Conservation (phyloP, 805 yeast genomes). For the Candida anglica region DNA sequence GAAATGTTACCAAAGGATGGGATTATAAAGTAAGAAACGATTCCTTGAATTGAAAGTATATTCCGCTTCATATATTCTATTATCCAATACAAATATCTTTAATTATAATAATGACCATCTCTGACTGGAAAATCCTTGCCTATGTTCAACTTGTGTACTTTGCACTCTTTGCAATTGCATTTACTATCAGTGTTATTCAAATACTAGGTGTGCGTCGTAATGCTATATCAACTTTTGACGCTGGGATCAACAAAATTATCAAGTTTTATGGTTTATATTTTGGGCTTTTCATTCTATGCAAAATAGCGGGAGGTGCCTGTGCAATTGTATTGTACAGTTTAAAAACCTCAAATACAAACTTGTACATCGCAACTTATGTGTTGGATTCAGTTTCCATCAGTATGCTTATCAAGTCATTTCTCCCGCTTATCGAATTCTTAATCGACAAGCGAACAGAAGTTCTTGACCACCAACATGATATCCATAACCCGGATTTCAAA, state of each 20-base stretch:
- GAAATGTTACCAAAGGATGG: too few relatives aligned
- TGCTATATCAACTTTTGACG: background rate
- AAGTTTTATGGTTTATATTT: background rate
- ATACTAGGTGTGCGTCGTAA: background rate
- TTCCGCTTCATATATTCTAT: too few relatives aligned
- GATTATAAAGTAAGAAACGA: too few relatives aligned
- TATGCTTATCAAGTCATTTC: conserved; percentile 7
- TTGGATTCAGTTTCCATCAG: conserved; percentile 12
- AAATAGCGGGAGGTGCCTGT: conserved; percentile 11
- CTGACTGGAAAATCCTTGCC: conserved; percentile 2
- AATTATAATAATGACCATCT: background rate
- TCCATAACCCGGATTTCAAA: background rate
- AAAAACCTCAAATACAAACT: conserved; percentile 2
- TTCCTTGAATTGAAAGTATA: too few relatives aligned
- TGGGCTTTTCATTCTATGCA: conserved; percentile 6
- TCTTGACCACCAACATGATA: background rate
- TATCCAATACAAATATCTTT: background rate
- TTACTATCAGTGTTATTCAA: background rate
- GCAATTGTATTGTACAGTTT: conserved; percentile 7
- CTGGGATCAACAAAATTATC: background rate
- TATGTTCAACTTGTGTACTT: conserved; percentile 4
- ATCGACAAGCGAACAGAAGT: conserved; percentile 1
- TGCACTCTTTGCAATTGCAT: background rate
- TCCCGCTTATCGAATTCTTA: conserved; percentile 7
- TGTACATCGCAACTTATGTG: conserved; percentile 11